phyloP scores from a whole-genome alignment of 805 yeast genomes.

The Sungouiella thailandica region DNA sequence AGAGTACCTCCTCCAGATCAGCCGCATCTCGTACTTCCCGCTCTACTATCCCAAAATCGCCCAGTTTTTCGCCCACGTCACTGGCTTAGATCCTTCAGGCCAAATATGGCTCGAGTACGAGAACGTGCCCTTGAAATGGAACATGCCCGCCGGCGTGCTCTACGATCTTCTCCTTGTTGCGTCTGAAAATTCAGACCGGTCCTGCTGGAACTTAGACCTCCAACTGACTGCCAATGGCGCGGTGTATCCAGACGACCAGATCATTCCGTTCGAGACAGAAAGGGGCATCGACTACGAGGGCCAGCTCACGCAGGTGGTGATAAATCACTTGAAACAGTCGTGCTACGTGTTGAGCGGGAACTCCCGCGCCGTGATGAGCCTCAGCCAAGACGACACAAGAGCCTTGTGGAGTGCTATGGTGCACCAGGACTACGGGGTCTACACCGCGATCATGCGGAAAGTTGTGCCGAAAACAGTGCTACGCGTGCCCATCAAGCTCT shows the following conservation, averaged over 20 bases:
- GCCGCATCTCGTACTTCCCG: constrained; percentile 53
- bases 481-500: constrained; percentile 46
- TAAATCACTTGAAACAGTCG: constrained; percentile 79
- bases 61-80: constrained; percentile 27
- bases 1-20: constrained; percentile 16
- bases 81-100: constrained; percentile 6
- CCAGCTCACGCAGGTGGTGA: constrained; percentile 50
- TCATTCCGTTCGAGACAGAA: constrained; percentile 25
- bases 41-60: constrained; percentile 33
- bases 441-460: constrained; percentile 19
- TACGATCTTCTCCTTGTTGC: constrained; percentile 50
- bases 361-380: constrained; percentile 74
- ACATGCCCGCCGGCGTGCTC: constrained; percentile 66
- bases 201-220: constrained; percentile 35
- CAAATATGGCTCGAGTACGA: constrained; percentile 65
- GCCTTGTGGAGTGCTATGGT: constrained; percentile 52
- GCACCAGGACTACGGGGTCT: constrained; percentile 25
- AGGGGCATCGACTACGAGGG: constrained; percentile 18
- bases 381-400: constrained; percentile 59
- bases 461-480: constrained; percentile 19
- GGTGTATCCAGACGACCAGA: constrained; percentile 24
- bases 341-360: constrained; percentile 70
- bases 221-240: constrained; percentile 5
- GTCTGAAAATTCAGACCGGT: constrained; percentile 40
- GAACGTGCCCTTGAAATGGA: constrained; percentile 67